Evolutionary conservation across 768 basidiomycete species (phyloP).

Genomic region (Pleurotus tuber-regium): DNA sequence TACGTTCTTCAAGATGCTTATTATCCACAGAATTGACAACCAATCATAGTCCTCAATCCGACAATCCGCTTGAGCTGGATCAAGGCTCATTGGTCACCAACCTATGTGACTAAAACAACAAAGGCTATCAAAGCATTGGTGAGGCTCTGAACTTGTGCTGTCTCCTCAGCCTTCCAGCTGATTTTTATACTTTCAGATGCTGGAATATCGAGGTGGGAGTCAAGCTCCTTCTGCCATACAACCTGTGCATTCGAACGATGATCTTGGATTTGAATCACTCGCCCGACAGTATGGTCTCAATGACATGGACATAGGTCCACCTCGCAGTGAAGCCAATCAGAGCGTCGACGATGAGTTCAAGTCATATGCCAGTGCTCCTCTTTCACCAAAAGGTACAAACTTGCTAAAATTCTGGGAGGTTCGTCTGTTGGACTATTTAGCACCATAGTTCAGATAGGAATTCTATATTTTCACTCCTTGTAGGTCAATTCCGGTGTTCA

Average conservation of each 20-base stretch:
- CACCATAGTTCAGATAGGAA: background rate
- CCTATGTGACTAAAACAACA: constrained; percentile 12
- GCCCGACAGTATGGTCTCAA: constrained; percentile 8
- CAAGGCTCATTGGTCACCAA: constrained; percentile 15
- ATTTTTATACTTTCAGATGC: constrained; percentile 12
- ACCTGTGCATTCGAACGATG: too few relatives aligned
- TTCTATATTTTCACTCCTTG: background rate
- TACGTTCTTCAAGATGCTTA: background rate
- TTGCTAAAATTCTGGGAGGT: constrained; percentile 6
- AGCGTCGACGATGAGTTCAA: constrained; percentile 5
- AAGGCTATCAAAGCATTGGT: constrained; percentile 14
- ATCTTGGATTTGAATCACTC: background rate
- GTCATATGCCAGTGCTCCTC: background rate
- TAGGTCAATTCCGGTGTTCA: background rate
- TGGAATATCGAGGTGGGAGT: constrained; percentile 7
- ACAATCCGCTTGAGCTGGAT: constrained; percentile 17
- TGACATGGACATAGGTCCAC: constrained; percentile 1
- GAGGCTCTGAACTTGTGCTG: too few relatives aligned
- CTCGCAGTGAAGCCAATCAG: background rate
- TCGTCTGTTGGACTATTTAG: background rate
- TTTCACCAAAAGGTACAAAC: background rate
- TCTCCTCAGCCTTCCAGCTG: background rate
- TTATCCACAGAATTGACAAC: background rate
- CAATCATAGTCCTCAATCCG: constrained; percentile 18
- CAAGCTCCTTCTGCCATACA: too few relatives aligned